Base-by-base conservation (phyloP, 1,139 yeast genomes). In the Magnusiomyces starmeri region DNA sequence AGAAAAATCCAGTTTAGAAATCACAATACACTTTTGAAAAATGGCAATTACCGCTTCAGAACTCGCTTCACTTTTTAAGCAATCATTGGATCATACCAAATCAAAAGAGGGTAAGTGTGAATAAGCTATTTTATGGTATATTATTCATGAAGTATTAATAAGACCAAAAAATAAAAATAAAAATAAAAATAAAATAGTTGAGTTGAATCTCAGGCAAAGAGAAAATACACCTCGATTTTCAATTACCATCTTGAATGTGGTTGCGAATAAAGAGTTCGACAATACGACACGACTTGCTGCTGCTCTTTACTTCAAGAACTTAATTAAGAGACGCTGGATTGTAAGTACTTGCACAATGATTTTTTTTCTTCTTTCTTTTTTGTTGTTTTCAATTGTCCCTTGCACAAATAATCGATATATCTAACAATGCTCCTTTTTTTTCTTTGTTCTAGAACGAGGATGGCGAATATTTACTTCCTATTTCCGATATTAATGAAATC, bases 291-390 rank as follows among this genome's bases (percentile, higher is more conserved):
- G 97, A 57, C 73, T 90, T 49, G 97, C 98, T 0, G 96, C 86
- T 20, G 92, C 97, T 2, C 72, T 94, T 51, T 89, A 85, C 68
- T 89, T 94, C 72, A 94, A 94, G 66, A 94, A 94, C 66, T 78
- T 88, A 58, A 76, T 92, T 59, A 83, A 79, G 59, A 73, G 96
- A 51, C 83, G 78, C 62, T 94, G 97, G 97, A 81, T 85, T 43
- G 55, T 52, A 50, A 29, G 66, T 59, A 22, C 40, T 42, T 16
- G 34, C 24, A 3, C 14, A 14, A 14, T 29, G 9, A 10, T 29
- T 10, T 10, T 10, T 18, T 9, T 18, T n/a, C 42, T 20, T 3
- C 18, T 7, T 55, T 49, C 20, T 43, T 37, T n/a, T 26, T 2
- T 16, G 43, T 37, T 14, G 10, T 24, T 34, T 10, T 14, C 18